A percentile compares a stretch with the other conserved stretches of the same genome.
phyloP scores from a whole-genome alignment of 2,329 filamentous ascomycete genomes.

The Mariannaea elegans region DNA sequence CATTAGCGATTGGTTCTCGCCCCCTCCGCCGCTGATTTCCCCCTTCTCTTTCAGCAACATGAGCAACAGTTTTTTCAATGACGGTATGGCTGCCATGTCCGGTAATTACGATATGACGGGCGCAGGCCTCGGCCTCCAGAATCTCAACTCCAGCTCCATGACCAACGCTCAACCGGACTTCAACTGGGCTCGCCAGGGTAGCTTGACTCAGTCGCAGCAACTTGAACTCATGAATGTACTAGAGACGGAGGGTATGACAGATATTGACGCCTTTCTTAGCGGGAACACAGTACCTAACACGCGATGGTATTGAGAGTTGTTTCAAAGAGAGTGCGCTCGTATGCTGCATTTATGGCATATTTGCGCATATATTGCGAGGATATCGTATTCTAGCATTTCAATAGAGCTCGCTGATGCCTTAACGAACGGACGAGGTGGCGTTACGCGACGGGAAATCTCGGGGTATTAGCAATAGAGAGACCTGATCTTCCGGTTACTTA shows the following conservation, averaged over 20 bases:
- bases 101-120: constrained; percentile 43
- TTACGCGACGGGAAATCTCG: too few relatives aligned
- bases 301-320: constrained; percentile 44
- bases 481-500: too few relatives aligned
- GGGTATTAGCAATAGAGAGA: too few relatives aligned
- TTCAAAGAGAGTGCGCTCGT: not conserved
- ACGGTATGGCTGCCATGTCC: constrained; percentile 40
- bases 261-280: constrained; percentile 69
- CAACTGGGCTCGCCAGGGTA: constrained; percentile 67
- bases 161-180: constrained; percentile 42
- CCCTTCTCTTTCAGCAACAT: constrained; percentile 59
- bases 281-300: constrained; percentile 42
- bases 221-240: constrained; percentile 83
- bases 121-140: constrained; percentile 46
- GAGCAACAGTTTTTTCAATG: constrained; percentile 54
- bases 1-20: constrained; percentile 63
- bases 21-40: constrained; percentile 61
- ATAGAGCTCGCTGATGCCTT: not conserved
- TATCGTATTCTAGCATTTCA: not conserved
- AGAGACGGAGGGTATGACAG: constrained; percentile 72
- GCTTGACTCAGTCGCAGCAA: constrained; percentile 82
- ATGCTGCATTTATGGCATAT: too few relatives aligned
- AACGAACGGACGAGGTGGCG: too few relatives aligned
- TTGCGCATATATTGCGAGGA: not conserved
- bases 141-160: constrained; percentile 38